These are phyloP conservation scores for Leishmania aethiopica DNA, from an alignment of 208 protist genomes.

Conservation along the genomic window DNA sequence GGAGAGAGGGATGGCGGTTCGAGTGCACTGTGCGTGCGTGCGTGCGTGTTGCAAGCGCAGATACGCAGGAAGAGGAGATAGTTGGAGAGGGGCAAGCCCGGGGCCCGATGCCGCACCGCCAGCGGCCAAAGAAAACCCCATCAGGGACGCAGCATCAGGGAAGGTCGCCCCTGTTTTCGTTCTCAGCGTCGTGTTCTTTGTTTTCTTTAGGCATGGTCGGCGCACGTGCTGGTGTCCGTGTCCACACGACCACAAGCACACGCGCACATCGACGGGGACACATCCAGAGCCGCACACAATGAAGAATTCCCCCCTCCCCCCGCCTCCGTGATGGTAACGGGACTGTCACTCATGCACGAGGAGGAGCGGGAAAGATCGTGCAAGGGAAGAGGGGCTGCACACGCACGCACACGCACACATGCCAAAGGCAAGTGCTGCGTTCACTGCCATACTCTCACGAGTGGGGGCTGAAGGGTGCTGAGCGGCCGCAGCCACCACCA, in stretches of 20 bases:
- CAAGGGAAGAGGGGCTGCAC: not conserved
- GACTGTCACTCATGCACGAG: not conserved
- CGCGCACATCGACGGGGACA: not conserved
- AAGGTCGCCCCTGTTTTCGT: not conserved
- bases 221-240: not conserved
- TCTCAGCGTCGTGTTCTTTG: not conserved
- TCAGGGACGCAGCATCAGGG: not conserved
- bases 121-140: not conserved
- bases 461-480: conserved; percentile 3
- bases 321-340: not conserved
- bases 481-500: not conserved
- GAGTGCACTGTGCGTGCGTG: not conserved
- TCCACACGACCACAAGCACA: not conserved
- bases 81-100: not conserved
- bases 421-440: not conserved
- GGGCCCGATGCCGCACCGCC: not conserved
- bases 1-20: not conserved
- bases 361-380: not conserved
- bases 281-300: not conserved
- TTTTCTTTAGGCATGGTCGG: not conserved
- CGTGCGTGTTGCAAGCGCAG: not conserved
- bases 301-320: not conserved
- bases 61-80: not conserved
- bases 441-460: not conserved
- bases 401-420: not conserved